Conservation (phyloP, 2,329 filamentous ascomycete species). For the Venturia nashicola region DNA sequence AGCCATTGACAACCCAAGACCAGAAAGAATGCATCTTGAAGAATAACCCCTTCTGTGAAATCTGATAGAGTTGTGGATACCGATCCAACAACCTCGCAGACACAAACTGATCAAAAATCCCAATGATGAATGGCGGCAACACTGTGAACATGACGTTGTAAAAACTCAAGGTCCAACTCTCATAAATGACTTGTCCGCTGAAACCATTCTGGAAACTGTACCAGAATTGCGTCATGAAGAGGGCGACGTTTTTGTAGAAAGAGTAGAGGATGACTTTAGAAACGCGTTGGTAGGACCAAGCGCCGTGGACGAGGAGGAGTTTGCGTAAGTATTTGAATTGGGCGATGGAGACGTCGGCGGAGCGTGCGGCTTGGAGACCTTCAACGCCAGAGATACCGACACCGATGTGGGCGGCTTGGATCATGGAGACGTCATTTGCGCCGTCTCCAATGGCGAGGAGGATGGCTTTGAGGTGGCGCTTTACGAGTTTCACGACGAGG, state of each 20-base stretch:
- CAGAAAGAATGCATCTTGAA: slow-evolving; percentile 89
- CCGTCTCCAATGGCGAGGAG: slow-evolving; percentile 93
- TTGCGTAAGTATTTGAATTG: slow-evolving; percentile 95
- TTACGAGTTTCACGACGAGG: slow-evolving; percentile 94
- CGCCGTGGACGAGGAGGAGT: slow-evolving; percentile 83
- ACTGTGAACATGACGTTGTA: slow-evolving; percentile 99
- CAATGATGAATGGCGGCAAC: slow-evolving; percentile 82
- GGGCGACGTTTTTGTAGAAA: slow-evolving; percentile 97
- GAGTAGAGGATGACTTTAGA: slow-evolving; percentile 97
- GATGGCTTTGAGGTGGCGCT: slow-evolving; percentile 83
- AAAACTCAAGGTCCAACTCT: slow-evolving; percentile 98
- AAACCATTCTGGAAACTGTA: slow-evolving; percentile 98
- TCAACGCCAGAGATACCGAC: slow-evolving; percentile 96
- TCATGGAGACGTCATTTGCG: slow-evolving; percentile 99
- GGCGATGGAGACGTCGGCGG: slow-evolving; percentile 87
- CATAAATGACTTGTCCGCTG: slow-evolving; percentile 94
- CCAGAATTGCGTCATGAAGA: slow-evolving; percentile 99
- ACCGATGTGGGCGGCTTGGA: slow-evolving; percentile 94
- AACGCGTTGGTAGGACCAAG: slow-evolving; percentile 95
- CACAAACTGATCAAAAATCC: slow-evolving; percentile 96
- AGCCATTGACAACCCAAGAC: slow-evolving; percentile 85
- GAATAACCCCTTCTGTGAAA: slow-evolving; percentile 86
- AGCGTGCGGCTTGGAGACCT: slow-evolving; percentile 90
- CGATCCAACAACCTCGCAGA: slow-evolving; percentile 85
- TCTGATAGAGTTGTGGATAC: slow-evolving; percentile 88